Conservation (phyloP, 2,329 filamentous ascomycete species). For the Amylocarpus encephaloides region DNA sequence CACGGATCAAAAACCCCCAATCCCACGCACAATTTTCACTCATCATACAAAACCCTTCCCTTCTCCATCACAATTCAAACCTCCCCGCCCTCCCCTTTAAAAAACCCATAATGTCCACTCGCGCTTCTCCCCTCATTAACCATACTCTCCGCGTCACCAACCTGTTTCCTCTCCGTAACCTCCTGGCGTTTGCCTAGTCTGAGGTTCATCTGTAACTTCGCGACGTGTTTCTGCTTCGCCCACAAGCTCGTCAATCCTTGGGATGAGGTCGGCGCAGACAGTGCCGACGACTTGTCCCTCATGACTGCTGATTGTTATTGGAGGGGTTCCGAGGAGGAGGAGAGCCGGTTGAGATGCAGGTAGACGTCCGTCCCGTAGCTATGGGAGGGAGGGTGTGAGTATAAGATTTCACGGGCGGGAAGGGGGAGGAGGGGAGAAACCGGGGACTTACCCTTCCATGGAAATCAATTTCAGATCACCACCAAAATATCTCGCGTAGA, state of each 20-base stretch:
- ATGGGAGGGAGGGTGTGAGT: conserved; percentile 20
- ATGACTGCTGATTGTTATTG: conserved; percentile 84
- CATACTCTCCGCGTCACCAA: conserved; percentile 78
- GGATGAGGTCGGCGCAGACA: conserved; percentile 35
- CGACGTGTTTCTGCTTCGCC: conserved; percentile 37
- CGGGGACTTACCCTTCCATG: conserved; percentile 82
- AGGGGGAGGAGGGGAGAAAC: background rate
- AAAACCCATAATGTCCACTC: conserved; percentile 29
- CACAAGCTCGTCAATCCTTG: conserved; percentile 59
- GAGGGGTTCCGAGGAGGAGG: conserved; percentile 89
- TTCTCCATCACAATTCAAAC: conserved; percentile 24
- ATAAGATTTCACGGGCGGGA: background rate
- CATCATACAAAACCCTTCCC: conserved; percentile 17
- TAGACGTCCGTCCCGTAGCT: conserved; percentile 99
- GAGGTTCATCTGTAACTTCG: conserved; percentile 41
- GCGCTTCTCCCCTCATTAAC: conserved; percentile 44
- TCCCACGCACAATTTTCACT: background rate
- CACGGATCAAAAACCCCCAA: no score
- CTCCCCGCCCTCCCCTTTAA: conserved; percentile 29
- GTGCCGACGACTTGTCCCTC: conserved; percentile 54
- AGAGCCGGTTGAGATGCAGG: conserved; percentile 91
- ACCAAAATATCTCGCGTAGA: conserved; percentile 96
- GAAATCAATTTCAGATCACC: conserved; percentile 96
- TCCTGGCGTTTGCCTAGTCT: conserved; percentile 62
- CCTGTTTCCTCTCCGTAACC: conserved; percentile 80